Evolutionary conservation across 306 rosid genomes (phyloP).

Genomic region (Oemleria cerasiformis): DNA sequence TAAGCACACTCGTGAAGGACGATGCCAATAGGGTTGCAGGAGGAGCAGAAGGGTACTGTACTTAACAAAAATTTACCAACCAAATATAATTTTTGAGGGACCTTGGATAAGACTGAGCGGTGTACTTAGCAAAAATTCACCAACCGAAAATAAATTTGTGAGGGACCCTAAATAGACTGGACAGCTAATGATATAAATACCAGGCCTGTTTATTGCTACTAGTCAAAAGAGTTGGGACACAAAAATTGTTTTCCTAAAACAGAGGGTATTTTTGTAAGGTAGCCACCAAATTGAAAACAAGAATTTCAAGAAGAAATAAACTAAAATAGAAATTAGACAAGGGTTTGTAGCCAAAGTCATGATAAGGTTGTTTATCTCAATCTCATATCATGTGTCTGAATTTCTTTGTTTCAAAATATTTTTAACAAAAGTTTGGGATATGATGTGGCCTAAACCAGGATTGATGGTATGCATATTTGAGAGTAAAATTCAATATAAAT

Average conservation of each 20-base stretch:
- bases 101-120: constrained; percentile 11
- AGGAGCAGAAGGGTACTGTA: not conserved
- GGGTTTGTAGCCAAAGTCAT: no score
- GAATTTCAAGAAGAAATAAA: not conserved
- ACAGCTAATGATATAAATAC: constrained; percentile 28
- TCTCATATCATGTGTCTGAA: no score
- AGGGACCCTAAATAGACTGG: constrained; percentile 29
- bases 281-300: constrained; percentile 19
- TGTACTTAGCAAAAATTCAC: constrained; percentile 25
- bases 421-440: no score
- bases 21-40: not conserved
- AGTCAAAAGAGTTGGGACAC: constrained; percentile 17
- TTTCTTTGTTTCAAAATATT: no score
- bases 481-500: no score
- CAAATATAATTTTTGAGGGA: constrained; percentile 31
- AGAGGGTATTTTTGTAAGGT: constrained; percentile 7
- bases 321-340: not conserved
- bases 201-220: constrained; percentile 21
- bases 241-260: constrained; percentile 9
- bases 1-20: constrained; percentile 12
- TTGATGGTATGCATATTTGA: no score
- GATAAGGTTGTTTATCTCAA: no score
- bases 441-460: no score
- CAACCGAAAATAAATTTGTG: constrained; percentile 32
- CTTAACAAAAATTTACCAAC: constrained; percentile 26